Evolutionary conservation across 768 basidiomycete species (phyloP).

Genomic region (Vararia minispora): DNA sequence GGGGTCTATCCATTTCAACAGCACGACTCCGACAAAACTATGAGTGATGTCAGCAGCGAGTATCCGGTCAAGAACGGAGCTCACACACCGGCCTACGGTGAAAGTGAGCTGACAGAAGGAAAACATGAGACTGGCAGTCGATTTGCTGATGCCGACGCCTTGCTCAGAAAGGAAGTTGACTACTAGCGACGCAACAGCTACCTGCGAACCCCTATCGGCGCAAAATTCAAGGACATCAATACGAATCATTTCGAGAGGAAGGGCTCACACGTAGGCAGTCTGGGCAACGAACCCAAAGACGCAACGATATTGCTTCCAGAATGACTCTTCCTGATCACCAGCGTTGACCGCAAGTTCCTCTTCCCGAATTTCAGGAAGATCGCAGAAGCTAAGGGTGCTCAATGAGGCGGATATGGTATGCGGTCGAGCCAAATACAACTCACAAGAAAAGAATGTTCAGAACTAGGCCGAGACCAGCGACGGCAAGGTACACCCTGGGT

Average conservation of each 20-base stretch:
- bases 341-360: constrained; percentile 37
- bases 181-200: constrained; percentile 54
- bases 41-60: constrained; percentile 10
- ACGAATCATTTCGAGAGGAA: neutral
- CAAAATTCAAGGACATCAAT: neutral
- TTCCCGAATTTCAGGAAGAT: constrained; percentile 61
- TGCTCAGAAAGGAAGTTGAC: constrained; percentile 65
- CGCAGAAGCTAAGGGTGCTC: constrained; percentile 37
- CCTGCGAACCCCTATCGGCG: constrained; percentile 44
- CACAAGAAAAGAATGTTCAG: constrained; percentile 59
- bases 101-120: constrained; percentile 67
- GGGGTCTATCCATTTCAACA: constrained; percentile 56
- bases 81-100: constrained; percentile 41
- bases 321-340: constrained; percentile 37
- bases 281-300: constrained; percentile 68
- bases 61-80: neutral
- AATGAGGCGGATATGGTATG: constrained; percentile 3
- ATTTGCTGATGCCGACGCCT: constrained; percentile 36
- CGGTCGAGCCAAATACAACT: constrained; percentile 14
- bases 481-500: constrained; percentile 52
- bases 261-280: constrained; percentile 47
- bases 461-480: constrained; percentile 47
- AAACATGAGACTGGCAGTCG: constrained; percentile 51
- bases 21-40: constrained; percentile 48
- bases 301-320: constrained; percentile 60